These are phyloP conservation scores for Leptographium flavum DNA, from an alignment of 2,329 filamentous ascomycete genomes.

Conservation along the genomic window DNA sequence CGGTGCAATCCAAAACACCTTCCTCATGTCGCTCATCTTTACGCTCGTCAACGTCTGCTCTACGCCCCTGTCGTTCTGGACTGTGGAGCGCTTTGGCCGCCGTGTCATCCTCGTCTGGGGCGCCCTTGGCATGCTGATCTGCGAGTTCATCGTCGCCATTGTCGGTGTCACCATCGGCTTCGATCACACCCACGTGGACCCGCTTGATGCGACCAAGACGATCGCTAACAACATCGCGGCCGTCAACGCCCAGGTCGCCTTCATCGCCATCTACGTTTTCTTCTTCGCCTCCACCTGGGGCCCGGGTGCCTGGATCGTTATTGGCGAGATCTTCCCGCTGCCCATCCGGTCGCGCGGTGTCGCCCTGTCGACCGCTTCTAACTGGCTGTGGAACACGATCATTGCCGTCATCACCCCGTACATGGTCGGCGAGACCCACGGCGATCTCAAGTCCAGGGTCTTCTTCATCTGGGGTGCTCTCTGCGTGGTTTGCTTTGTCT, in stretches of 20 bases:
- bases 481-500: slow-evolving; percentile 44
- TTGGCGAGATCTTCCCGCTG: slow-evolving; percentile 82
- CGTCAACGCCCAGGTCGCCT: slow-evolving; percentile 61
- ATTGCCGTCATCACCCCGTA: slow-evolving; percentile 38
- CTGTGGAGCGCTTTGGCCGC: slow-evolving; percentile 69
- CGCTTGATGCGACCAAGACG: slow-evolving; percentile 23
- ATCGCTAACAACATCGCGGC: slow-evolving; percentile 40
- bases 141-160: slow-evolving; percentile 78
- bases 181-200: slow-evolving; percentile 31
- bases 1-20: slow-evolving; percentile 61
- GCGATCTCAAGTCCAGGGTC: slow-evolving; percentile 53
- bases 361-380: slow-evolving; percentile 71
- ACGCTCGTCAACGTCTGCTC: slow-evolving; percentile 79
- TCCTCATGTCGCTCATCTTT: slow-evolving; percentile 74
- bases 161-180: slow-evolving; percentile 49
- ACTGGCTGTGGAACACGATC: slow-evolving; percentile 74
- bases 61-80: slow-evolving; percentile 78
- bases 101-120: slow-evolving; percentile 67
- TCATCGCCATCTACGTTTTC: slow-evolving; percentile 88
- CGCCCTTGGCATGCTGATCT: slow-evolving; percentile 68
- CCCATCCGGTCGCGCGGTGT: slow-evolving; percentile 82
- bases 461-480: slow-evolving; percentile 66
- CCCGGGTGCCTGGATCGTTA: slow-evolving; percentile 66
- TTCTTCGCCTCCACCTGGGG: slow-evolving; percentile 87
- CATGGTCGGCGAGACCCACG: slow-evolving; percentile 45